Percentiles rank a stretch among this genome's conserved stretches.
Conservation (phyloP, 345 rosid genomes). For the Eucalyptus sp. region DNA sequence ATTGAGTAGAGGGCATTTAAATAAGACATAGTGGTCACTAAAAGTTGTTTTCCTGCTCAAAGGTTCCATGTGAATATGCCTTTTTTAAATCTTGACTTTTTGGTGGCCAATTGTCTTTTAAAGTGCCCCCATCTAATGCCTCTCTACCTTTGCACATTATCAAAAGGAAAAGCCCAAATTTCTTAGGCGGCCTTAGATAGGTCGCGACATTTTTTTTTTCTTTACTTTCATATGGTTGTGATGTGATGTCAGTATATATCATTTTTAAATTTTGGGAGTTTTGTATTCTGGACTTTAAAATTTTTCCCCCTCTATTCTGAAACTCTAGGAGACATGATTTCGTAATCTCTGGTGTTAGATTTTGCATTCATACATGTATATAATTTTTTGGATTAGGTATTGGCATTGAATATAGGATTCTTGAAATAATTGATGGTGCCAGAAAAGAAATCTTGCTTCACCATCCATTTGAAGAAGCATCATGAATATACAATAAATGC, state of each 20-base stretch:
- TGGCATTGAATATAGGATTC: neutral
- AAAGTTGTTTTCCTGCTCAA: neutral
- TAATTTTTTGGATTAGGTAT: neutral
- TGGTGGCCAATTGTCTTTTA: neutral
- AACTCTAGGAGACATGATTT: neutral
- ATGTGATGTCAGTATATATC: neutral
- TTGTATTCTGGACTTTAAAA: neutral
- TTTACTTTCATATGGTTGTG: neutral
- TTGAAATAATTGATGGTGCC: neutral
- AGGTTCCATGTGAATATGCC: neutral
- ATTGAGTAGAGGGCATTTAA: neutral
- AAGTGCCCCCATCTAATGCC: neutral
- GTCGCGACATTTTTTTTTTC: neutral
- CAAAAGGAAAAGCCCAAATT: too few species aligned
- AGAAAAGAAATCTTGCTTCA: neutral
- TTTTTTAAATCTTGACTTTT: neutral
- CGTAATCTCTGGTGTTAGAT: neutral
- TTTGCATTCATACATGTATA: too few species aligned
- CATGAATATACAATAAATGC: neutral
- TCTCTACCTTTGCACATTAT: neutral
- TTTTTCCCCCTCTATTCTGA: neutral
- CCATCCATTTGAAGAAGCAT: neutral
- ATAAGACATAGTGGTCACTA: neutral
- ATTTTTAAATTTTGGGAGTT: neutral
- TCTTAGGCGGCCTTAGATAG: neutral